These are phyloP conservation scores for Debaryomycetaceae sp. DNA, from an alignment of 1,139 yeast species.

Conservation along the genomic window DNA sequence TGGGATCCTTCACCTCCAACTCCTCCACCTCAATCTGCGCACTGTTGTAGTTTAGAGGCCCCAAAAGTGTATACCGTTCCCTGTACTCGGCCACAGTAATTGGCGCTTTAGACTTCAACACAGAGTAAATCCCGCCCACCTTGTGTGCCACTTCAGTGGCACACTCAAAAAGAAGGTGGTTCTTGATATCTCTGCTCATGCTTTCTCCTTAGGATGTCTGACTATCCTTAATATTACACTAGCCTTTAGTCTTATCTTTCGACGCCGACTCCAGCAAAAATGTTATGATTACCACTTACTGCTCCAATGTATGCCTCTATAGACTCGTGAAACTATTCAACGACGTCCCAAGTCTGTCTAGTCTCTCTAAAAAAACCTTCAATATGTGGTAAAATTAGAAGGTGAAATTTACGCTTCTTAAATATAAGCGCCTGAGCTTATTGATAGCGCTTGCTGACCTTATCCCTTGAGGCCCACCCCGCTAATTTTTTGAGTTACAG, in stretches of 20 bases:
- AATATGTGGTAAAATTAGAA: neutral
- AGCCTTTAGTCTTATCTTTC: neutral
- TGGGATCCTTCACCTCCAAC: slow-evolving; percentile 64
- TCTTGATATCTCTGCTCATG: slow-evolving; percentile 74
- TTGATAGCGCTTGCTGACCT: neutral
- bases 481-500: neutral
- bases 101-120: slow-evolving; percentile 93
- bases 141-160: slow-evolving; percentile 98
- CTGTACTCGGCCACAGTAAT: slow-evolving; percentile 92
- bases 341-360: neutral
- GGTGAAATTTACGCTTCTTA: neutral
- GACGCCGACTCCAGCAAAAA: neutral
- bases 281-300: neutral
- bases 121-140: slow-evolving; percentile 97
- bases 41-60: slow-evolving; percentile 76
- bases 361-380: neutral
- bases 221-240: neutral
- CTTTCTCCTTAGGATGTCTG: neutral
- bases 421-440: neutral
- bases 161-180: slow-evolving; percentile 86
- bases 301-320: neutral
- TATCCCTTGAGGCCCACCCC: neutral
- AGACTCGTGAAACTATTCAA: neutral
- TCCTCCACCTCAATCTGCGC: slow-evolving; percentile 95
- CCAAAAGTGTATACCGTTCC: slow-evolving; percentile 81